These are phyloP conservation scores for Sporothrix globosa DNA, from an alignment of 2,329 filamentous ascomycete species.

Conservation along the genomic window DNA sequence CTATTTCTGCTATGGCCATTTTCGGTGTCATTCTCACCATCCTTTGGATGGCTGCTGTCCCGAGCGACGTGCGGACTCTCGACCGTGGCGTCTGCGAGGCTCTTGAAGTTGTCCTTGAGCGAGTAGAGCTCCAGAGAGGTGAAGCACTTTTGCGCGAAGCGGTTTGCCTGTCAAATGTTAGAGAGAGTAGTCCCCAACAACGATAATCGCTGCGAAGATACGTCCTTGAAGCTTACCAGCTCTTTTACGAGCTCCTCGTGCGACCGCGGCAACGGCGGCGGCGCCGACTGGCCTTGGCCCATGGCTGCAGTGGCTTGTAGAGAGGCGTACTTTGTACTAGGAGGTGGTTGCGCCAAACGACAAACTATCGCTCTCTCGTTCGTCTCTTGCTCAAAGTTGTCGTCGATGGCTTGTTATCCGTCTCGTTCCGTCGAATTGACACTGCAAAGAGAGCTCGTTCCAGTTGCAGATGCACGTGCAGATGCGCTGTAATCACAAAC, in stretches of 20 bases:
- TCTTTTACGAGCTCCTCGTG: conserved; percentile 57
- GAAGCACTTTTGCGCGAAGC: conserved; percentile 71
- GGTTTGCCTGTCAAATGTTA: conserved; percentile 52
- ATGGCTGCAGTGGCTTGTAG: conserved; percentile 41
- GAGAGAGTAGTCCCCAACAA: neutral
- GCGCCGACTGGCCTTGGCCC: conserved; percentile 57
- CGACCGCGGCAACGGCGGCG: conserved; percentile 50
- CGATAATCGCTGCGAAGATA: too few species aligned
- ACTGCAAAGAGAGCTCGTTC: neutral
- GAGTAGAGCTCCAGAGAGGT: conserved; percentile 72
- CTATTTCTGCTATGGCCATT: neutral
- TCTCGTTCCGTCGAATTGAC: neutral
- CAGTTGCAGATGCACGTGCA: conserved; percentile 1
- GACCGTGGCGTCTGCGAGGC: conserved; percentile 59
- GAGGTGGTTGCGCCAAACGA: neutral
- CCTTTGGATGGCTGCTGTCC: neutral
- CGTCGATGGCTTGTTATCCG: neutral
- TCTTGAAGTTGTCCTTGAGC: conserved; percentile 72
- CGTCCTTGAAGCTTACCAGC: conserved; percentile 48
- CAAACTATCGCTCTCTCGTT: neutral
- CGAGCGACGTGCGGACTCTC: conserved; percentile 8
- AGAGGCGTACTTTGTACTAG: neutral
- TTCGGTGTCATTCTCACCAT: neutral
- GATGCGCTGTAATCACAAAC: conserved; percentile 15
- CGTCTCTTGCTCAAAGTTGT: neutral